Percentiles rank a stretch among this genome's conserved stretches.
Conservation (phyloP, 2,329 filamentous ascomycete species). For the Teratosphaeriaceae sp. region DNA sequence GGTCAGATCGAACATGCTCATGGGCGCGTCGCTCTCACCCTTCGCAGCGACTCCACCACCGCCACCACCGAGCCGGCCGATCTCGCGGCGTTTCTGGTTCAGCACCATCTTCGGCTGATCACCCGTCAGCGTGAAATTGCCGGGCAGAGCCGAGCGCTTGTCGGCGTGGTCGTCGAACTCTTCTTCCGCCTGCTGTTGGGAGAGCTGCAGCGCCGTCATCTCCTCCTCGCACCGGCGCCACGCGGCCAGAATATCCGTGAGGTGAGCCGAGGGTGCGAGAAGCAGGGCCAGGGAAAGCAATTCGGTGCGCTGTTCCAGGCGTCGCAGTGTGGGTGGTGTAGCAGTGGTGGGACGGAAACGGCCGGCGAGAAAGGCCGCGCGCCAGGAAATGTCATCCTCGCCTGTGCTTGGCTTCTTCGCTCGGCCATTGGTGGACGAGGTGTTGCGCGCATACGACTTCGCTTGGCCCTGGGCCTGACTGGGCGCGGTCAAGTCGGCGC, state of each 20-base stretch:
- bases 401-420: conserved; percentile 19
- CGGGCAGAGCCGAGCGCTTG: conserved; percentile 37
- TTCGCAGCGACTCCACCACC: conserved; percentile 2
- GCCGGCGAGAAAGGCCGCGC: conserved; percentile 70
- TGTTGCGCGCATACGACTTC: conserved; percentile 10
- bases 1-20: conserved; percentile 49
- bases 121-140: conserved; percentile 36
- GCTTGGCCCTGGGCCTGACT: conserved; percentile 2
- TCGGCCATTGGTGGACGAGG: conserved; percentile 19
- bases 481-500: conserved; percentile 16
- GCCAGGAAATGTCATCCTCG: conserved; percentile 67
- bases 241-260: conserved; percentile 68
- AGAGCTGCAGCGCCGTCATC: conserved; percentile 57
- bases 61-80: conserved; percentile 21
- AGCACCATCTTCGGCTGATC: conserved; percentile 28
- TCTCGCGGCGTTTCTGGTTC: conserved; percentile 36
- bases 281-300: conserved; percentile 69
- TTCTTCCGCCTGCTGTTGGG: conserved; percentile 62
- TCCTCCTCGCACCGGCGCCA: conserved; percentile 76
- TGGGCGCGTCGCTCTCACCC: conserved; percentile 42
- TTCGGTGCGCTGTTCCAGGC: conserved; percentile 75
- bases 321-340: conserved; percentile 56
- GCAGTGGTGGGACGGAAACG: conserved; percentile 50
- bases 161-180: conserved; percentile 64
- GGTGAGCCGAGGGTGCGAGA: conserved; percentile 60